Conservation (phyloP, 2,329 filamentous ascomycete genomes). For the Tolypocladium cylindrosporum region DNA sequence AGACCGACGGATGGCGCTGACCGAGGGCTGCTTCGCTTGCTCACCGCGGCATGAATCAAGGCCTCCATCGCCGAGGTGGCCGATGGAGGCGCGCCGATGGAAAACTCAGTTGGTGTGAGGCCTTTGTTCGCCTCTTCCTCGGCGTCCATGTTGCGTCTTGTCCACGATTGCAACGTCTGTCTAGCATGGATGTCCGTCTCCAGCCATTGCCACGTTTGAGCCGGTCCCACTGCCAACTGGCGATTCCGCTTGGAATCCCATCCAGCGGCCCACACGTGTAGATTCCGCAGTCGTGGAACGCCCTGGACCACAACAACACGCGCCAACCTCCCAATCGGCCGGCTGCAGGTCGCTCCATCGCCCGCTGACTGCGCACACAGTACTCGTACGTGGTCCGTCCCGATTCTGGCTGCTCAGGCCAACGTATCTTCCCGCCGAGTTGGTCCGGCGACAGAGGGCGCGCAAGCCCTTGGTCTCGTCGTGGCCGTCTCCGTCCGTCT, state of each 20-base stretch:
- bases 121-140: background rate
- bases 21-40: background rate
- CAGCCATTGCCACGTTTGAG: background rate
- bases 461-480: background rate
- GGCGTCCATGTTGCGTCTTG: background rate
- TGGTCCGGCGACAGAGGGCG: background rate
- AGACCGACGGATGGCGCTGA: background rate
- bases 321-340: background rate
- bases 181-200: background rate
- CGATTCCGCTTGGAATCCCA: background rate
- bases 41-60: background rate
- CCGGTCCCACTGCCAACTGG: background rate
- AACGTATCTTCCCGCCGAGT: background rate
- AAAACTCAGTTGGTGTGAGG: slow-evolving; percentile 4
- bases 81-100: background rate
- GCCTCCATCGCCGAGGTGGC: background rate
- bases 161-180: background rate
- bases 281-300: background rate
- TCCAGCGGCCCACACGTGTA: background rate
- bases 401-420: background rate
- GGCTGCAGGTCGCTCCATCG: background rate
- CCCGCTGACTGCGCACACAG: background rate
- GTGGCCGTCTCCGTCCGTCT: background rate
- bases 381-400: no score
- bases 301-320: background rate